Percentiles rank a stretch among this genome's conserved stretches.
Evolutionary conservation across 2,329 filamentous ascomycete species (phyloP).

Genomic region (Talaromyces sp.): DNA sequence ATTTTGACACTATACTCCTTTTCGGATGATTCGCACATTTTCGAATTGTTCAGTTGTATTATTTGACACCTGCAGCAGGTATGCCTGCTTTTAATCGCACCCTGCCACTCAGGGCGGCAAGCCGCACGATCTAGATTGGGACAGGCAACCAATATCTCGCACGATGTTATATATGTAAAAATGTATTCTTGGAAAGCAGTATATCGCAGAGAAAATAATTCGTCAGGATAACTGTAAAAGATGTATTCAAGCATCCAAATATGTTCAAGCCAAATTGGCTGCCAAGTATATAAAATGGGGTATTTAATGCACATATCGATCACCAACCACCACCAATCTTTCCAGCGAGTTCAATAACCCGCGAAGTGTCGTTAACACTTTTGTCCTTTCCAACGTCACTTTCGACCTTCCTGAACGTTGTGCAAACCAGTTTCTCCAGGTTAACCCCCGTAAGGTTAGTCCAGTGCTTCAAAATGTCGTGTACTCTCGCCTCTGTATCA

Average conservation of each 20-base stretch:
- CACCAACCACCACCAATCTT: conserved; percentile 94
- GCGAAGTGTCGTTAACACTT: conserved; percentile 60
- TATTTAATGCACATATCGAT: conserved; percentile 15
- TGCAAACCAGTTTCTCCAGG: conserved; percentile 68
- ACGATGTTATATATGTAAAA: background rate
- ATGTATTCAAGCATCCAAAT: background rate
- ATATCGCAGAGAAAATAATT: background rate
- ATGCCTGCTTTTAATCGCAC: too few species aligned
- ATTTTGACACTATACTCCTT: too few species aligned
- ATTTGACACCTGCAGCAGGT: too few species aligned
- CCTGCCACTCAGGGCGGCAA: too few species aligned
- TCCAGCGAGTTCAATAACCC: conserved; percentile 80
- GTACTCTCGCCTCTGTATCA: conserved; percentile 40
- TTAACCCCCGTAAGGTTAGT: conserved; percentile 62
- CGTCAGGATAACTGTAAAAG: background rate
- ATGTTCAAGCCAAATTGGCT: background rate
- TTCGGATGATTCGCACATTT: too few species aligned
- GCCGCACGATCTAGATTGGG: too few species aligned
- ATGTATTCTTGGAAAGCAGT: background rate
- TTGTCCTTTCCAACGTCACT: conserved; percentile 82
- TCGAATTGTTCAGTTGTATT: too few species aligned
- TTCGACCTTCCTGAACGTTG: conserved; percentile 84
- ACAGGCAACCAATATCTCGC: too few species aligned
- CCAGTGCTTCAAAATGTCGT: conserved; percentile 71
- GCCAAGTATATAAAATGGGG: conserved; percentile 2